A percentile compares a stretch with the other conserved stretches of the same genome.
phyloP scores from a whole-genome alignment of 108 stramenopile genomes.

The Schizochytrium sp. region DNA sequence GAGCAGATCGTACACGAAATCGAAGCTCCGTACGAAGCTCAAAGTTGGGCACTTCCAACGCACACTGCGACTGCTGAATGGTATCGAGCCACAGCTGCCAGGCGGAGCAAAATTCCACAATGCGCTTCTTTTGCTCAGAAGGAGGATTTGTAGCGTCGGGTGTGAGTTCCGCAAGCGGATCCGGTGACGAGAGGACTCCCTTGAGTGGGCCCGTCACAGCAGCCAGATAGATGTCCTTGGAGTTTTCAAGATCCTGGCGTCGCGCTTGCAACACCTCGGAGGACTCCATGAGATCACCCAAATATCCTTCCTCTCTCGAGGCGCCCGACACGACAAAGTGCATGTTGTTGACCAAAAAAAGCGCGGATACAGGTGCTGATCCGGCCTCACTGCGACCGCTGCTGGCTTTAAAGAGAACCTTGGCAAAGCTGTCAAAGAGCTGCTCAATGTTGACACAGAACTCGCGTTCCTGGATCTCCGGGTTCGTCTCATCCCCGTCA shows the following conservation, averaged over 20 bases:
- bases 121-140: neutral
- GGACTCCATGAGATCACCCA: neutral
- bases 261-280: neutral
- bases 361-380: neutral
- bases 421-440: neutral
- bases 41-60: neutral
- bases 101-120: neutral
- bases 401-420: neutral
- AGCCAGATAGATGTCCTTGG: neutral
- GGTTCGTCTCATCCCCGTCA: neutral
- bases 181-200: neutral
- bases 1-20: neutral
- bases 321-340: neutral
- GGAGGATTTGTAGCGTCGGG: neutral
- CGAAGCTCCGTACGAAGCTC: conserved; percentile 11
- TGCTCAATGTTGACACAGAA: neutral
- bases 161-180: too few species aligned
- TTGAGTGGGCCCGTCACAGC: neutral
- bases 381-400: neutral
- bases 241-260: neutral
- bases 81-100: neutral
- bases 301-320: neutral
- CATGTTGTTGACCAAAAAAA: neutral
- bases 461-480: neutral
- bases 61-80: neutral